Conservation (phyloP, 768 basidiomycete species). For the Rhodotorula graminis region DNA sequence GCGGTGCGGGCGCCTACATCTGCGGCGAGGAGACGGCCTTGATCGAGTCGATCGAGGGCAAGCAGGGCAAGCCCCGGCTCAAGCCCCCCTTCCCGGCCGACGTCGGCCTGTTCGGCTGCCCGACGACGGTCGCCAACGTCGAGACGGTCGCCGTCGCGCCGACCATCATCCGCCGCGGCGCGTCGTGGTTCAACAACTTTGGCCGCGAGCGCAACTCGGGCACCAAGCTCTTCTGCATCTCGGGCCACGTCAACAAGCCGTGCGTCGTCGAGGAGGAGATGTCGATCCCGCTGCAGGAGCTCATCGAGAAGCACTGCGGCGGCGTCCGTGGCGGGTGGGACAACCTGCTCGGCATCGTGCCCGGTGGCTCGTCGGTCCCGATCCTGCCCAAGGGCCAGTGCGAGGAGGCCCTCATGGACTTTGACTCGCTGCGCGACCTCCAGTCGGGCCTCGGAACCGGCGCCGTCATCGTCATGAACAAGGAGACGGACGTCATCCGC, state of each 20-base stretch:
- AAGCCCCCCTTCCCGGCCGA: conserved; percentile 99
- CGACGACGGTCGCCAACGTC: conserved; percentile 94
- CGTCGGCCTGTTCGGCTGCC: conserved; percentile 94
- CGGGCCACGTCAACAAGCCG: conserved; percentile 96
- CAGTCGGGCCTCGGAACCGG: conserved; percentile 96
- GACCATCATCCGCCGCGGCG: conserved; percentile 86
- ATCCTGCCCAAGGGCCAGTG: conserved; percentile 78
- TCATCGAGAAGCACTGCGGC: conserved; percentile 94
- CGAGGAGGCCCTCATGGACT: conserved; percentile 96
- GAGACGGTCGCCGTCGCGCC: conserved; percentile 98
- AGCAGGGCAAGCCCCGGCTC: conserved; percentile 94
- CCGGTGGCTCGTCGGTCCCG: conserved; percentile 91
- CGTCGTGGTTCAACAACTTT: conserved; percentile 84
- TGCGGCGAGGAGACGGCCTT: conserved; percentile 98
- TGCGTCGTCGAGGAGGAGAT: conserved; percentile 99
- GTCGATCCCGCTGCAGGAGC: conserved; percentile 89
- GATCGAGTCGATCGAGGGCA: conserved; percentile 94
- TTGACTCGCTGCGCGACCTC: conserved; percentile 91
- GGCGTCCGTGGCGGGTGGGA: conserved; percentile 94
- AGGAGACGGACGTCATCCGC: conserved; percentile 86
- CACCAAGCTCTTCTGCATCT: conserved; percentile 95
- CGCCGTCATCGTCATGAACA: conserved; percentile 98
- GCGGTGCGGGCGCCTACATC: conserved; percentile 96
- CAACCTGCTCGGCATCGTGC: conserved; percentile 92
- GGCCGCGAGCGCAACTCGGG: conserved; percentile 89